A percentile compares a stretch with the other conserved stretches of the same genome.
These are phyloP conservation scores for Rhizophora apiculata DNA, from an alignment of 345 rosid genomes.

Conservation along the genomic window DNA sequence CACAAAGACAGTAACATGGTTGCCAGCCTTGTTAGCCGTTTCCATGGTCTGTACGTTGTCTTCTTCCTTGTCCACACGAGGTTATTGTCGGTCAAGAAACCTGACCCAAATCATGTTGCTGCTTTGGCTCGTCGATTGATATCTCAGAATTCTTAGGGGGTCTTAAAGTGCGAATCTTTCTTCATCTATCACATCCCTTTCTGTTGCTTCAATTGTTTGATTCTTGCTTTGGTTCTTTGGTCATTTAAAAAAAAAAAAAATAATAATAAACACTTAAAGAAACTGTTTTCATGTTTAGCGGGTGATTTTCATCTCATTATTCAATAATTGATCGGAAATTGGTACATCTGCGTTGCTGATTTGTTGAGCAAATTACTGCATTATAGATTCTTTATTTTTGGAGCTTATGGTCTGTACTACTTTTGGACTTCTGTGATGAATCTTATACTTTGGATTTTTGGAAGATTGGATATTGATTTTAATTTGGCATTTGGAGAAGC, in stretches of 20 bases:
- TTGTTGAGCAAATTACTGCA: background rate
- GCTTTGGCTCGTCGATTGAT: slow-evolving; percentile 77
- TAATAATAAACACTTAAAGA: too few species aligned
- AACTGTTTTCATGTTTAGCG: background rate
- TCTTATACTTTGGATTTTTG: background rate
- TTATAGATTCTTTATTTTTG: too few species aligned
- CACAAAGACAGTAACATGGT: background rate
- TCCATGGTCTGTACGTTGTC: background rate
- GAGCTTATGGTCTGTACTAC: too few species aligned
- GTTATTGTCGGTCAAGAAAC: slow-evolving; percentile 12
- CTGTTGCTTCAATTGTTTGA: background rate
- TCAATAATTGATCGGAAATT: too few species aligned
- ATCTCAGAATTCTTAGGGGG: slow-evolving; percentile 78
- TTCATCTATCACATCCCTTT: background rate
- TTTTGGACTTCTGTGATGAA: background rate
- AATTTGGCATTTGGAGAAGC: background rate
- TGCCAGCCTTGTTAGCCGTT: background rate
- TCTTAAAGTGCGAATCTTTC: slow-evolving; percentile 47
- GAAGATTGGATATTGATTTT: background rate
- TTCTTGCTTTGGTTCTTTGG: background rate
- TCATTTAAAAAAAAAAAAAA: background rate
- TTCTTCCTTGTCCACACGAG: slow-evolving; percentile 32
- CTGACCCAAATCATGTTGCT: background rate
- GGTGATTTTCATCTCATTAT: too few species aligned
- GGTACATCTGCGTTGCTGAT: background rate